Percentiles rank a stretch among this genome's conserved stretches.
These are phyloP conservation scores for Harringtonia aguacate DNA, from an alignment of 2,329 filamentous ascomycete genomes.

Conservation along the genomic window DNA sequence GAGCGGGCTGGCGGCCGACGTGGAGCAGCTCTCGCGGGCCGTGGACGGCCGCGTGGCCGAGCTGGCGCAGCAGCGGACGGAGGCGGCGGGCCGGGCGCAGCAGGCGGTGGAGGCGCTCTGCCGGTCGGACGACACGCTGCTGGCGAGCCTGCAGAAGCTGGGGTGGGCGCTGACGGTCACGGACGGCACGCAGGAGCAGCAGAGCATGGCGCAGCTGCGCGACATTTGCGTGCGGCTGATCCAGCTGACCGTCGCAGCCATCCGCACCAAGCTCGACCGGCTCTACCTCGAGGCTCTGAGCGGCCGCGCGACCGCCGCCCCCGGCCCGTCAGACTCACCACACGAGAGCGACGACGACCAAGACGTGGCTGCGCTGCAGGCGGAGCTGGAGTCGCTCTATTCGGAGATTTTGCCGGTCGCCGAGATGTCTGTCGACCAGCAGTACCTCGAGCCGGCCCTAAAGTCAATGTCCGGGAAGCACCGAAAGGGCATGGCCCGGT, in stretches of 20 bases:
- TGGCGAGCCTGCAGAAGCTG: constrained; percentile 56
- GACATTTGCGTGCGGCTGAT: constrained; percentile 48
- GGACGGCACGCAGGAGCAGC: constrained; percentile 35
- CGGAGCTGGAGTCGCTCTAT: constrained; percentile 59
- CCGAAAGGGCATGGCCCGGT: constrained; percentile 30
- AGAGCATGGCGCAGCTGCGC: constrained; percentile 45
- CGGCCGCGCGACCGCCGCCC: constrained; percentile 12
- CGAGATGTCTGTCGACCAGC: constrained; percentile 60
- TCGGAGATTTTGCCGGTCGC: constrained; percentile 59
- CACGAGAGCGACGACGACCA: constrained; percentile 18
- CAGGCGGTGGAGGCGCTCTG: constrained; percentile 39
- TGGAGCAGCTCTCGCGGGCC: constrained; percentile 35
- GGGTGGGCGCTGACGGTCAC: constrained; percentile 47
- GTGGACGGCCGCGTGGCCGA: constrained; percentile 36
- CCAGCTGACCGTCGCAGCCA: constrained; percentile 44
- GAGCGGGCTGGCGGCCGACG: constrained; percentile 29
- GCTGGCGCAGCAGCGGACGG: constrained; percentile 38
- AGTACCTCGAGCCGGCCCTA: constrained; percentile 52
- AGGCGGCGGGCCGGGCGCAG: constrained; percentile 31
- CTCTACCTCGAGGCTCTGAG: constrained; percentile 42
- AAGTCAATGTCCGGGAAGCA: constrained; percentile 31
- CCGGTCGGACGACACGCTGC: constrained; percentile 52
- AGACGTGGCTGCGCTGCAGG: constrained; percentile 42
- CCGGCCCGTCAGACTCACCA: no score
- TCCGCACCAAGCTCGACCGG: constrained; percentile 44